Evolutionary conservation across 805 yeast species (phyloP).

Genomic region (Martiniozyma abietophila): DNA sequence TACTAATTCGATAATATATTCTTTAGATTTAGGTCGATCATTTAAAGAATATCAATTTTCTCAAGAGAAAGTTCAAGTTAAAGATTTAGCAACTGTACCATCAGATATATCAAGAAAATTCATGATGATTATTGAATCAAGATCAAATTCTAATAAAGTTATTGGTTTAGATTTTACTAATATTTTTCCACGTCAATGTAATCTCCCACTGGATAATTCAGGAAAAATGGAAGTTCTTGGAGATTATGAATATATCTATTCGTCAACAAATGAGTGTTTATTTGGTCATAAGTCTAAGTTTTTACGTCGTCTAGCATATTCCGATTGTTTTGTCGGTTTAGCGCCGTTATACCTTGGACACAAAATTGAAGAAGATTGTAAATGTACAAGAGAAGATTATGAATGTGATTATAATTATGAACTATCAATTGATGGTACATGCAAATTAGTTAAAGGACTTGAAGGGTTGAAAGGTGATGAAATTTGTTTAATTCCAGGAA

Average conservation of each 20-base stretch:
- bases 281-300: constrained; percentile 64
- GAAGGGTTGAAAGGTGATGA: constrained; percentile 55
- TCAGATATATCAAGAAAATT: constrained; percentile 82
- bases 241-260: constrained; percentile 60
- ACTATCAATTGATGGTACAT: constrained; percentile 68
- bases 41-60: constrained; percentile 66
- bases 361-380: constrained; percentile 54
- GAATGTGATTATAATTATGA: constrained; percentile 90
- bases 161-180: constrained; percentile 50
- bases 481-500: constrained; percentile 46
- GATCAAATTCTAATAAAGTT: constrained; percentile 21
- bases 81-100: constrained; percentile 84
- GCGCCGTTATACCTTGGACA: constrained; percentile 52
- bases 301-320: constrained; percentile 45
- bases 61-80: constrained; percentile 43
- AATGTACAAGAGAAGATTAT: constrained; percentile 77
- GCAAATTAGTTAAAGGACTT: constrained; percentile 71
- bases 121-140: constrained; percentile 47
- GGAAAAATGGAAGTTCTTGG: constrained; percentile 16
- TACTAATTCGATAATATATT: constrained; percentile 53
- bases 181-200: constrained; percentile 46
- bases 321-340: constrained; percentile 63
- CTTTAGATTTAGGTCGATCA: constrained; percentile 69
- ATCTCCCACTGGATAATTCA: constrained; percentile 29
- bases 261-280: constrained; percentile 52